These are phyloP conservation scores for Spizellomyces sp. DNA, from an alignment of 192 early-diverging fungal species.

Conservation along the genomic window DNA sequence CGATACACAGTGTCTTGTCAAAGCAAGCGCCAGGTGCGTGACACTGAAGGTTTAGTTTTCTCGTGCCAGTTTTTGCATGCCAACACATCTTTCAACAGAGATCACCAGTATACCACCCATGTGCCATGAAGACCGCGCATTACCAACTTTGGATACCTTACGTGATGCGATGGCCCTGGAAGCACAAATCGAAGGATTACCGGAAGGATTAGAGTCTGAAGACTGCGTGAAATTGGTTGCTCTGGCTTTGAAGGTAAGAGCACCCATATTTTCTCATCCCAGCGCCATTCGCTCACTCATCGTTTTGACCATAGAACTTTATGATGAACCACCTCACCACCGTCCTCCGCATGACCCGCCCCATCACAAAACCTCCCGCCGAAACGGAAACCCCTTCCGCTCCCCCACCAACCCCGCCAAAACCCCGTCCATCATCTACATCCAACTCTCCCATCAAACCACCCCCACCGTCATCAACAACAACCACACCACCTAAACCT, in stretches of 20 bases:
- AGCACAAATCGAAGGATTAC: constrained; percentile 13
- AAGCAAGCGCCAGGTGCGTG: no score
- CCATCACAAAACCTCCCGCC: neutral
- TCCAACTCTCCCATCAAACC: neutral
- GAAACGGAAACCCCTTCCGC: neutral
- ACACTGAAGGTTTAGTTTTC: no score
- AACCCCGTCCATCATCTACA: no score
- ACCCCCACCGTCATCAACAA: neutral
- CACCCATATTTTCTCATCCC: neutral
- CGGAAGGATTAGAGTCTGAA: constrained; percentile 11
- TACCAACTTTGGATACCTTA: constrained; percentile 18
- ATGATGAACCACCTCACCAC: constrained; percentile 23
- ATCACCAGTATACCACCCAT: constrained; percentile 1
- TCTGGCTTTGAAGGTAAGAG: constrained; percentile 15
- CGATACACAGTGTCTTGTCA: neutral
- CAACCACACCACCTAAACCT: no score
- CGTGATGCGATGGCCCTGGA: neutral
- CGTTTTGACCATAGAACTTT: neutral
- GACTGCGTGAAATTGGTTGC: constrained; percentile 24
- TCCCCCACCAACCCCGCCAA: neutral
- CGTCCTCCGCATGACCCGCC: constrained; percentile 11
- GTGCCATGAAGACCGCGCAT: constrained; percentile 5
- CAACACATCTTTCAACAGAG: neutral
- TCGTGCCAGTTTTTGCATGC: neutral
- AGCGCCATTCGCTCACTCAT: neutral